A percentile compares a stretch with the other conserved stretches of the same genome.
Evolutionary conservation across 441 rosid species (phyloP).

Genomic region (Eruca vesicaria): DNA sequence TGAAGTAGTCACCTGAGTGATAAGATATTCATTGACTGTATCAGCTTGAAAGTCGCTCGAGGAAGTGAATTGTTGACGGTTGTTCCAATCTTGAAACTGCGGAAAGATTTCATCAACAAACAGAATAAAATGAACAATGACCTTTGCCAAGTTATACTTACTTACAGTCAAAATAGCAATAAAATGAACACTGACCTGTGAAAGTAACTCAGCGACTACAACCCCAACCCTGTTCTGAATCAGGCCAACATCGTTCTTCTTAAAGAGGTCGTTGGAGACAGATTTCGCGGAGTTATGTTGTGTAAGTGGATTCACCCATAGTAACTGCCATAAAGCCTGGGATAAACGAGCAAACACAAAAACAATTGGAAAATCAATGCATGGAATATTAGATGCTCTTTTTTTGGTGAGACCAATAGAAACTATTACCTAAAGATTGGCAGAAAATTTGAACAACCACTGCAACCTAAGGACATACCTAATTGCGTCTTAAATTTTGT

Average conservation of each 20-base stretch:
- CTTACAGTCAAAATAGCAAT: neutral
- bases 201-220: slow-evolving; percentile 85
- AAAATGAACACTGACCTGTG: slow-evolving; percentile 55
- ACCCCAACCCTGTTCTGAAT: slow-evolving; percentile 70
- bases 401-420: too few species aligned
- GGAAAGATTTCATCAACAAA: slow-evolving; percentile 27
- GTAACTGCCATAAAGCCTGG: too few species aligned
- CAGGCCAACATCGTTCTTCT: slow-evolving; percentile 56
- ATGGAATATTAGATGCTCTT: too few species aligned
- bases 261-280: slow-evolving; percentile 35
- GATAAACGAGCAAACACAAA: too few species aligned
- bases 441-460: too few species aligned
- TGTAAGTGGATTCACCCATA: too few species aligned
- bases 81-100: slow-evolving; percentile 98
- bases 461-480: too few species aligned
- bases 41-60: slow-evolving; percentile 93
- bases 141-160: slow-evolving; percentile 11
- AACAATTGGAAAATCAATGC: too few species aligned
- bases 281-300: too few species aligned
- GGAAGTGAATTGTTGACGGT: slow-evolving; percentile 72
- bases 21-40: slow-evolving; percentile 79
- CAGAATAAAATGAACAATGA: slow-evolving; percentile 13
- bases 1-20: slow-evolving; percentile 77
- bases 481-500: too few species aligned
- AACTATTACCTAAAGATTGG: too few species aligned